These are phyloP conservation scores for Buxus sempervirens DNA, from an alignment of 164 flowering plant genomes.

Conservation along the genomic window DNA sequence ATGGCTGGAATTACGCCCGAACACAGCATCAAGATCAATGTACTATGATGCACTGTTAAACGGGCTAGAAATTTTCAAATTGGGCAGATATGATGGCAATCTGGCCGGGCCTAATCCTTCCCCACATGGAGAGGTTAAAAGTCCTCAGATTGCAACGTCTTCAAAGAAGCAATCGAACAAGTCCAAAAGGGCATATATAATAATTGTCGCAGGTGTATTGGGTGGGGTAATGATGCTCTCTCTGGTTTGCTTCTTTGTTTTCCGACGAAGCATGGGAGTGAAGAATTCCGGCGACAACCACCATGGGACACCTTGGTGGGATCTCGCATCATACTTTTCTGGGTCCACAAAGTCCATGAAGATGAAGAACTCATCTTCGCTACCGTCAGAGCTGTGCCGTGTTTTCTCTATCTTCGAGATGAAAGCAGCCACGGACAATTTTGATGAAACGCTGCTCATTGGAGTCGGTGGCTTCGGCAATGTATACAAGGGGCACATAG, in stretches of 20 bases:
- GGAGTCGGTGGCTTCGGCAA: too few relatives aligned
- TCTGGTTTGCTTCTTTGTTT: neutral
- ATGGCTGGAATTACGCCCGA: slow-evolving; percentile 7
- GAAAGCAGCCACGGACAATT: too few relatives aligned
- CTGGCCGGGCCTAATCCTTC: neutral
- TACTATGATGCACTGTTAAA: slow-evolving; percentile 13
- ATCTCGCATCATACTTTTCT: too few relatives aligned
- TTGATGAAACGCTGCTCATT: too few relatives aligned
- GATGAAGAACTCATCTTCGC: neutral
- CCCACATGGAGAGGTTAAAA: neutral
- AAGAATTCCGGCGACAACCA: too few relatives aligned
- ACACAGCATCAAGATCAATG: neutral
- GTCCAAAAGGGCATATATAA: neutral
- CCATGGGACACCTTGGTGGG: too few relatives aligned
- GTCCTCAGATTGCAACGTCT: neutral
- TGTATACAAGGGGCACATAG: neutral
- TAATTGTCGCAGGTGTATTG: neutral
- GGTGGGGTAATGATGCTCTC: neutral
- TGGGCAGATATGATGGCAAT: neutral
- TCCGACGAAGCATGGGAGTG: neutral
- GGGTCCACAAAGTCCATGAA: too few relatives aligned
- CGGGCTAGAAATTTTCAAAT: slow-evolving; percentile 24
- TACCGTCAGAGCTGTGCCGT: too few relatives aligned
- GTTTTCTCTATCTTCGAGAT: too few relatives aligned
- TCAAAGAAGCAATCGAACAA: neutral